These are phyloP conservation scores for Colletotrichum eleusines DNA, from an alignment of 2,329 filamentous ascomycete species.

Conservation along the genomic window DNA sequence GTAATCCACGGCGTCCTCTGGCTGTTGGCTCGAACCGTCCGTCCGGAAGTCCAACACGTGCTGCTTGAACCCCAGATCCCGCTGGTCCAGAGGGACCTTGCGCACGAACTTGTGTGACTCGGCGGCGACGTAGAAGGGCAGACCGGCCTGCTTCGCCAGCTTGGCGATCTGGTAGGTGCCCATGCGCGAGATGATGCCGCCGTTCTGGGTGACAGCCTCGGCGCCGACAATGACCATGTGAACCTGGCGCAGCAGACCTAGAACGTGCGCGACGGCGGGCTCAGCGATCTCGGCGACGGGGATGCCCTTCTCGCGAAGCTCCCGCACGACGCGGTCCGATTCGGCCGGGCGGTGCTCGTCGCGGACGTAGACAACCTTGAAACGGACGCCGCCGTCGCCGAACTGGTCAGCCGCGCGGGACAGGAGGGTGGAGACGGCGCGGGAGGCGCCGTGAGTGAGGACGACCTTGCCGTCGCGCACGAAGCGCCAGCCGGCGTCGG, in stretches of 20 bases:
- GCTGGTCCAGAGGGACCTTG: constrained; percentile 84
- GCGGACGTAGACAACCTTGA: constrained; percentile 86
- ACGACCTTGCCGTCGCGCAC: constrained; percentile 83
- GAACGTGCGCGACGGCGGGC: constrained; percentile 81
- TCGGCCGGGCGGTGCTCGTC: constrained; percentile 69
- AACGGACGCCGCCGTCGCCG: constrained; percentile 70
- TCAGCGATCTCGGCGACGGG: constrained; percentile 75
- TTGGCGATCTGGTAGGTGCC: constrained; percentile 89
- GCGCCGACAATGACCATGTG: constrained; percentile 76
- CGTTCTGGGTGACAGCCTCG: constrained; percentile 94
- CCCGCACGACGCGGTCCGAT: constrained; percentile 76
- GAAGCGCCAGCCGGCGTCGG: constrained; percentile 81
- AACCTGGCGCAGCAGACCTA: constrained; percentile 67
- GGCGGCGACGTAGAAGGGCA: constrained; percentile 89
- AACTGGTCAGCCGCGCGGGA: constrained; percentile 76
- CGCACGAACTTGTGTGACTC: constrained; percentile 98
- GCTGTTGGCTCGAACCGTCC: constrained; percentile 58
- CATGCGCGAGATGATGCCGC: constrained; percentile 89
- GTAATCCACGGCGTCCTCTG: constrained; percentile 74
- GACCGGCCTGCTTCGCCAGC: constrained; percentile 75
- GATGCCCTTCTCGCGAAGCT: constrained; percentile 79
- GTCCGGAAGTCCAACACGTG: constrained; percentile 80
- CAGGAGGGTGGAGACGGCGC: constrained; percentile 85
- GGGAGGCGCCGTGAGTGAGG: constrained; percentile 89
- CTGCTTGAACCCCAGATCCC: constrained; percentile 83